Conservation (phyloP, 208 protist species). For the Crithidia fasciculata region DNA sequence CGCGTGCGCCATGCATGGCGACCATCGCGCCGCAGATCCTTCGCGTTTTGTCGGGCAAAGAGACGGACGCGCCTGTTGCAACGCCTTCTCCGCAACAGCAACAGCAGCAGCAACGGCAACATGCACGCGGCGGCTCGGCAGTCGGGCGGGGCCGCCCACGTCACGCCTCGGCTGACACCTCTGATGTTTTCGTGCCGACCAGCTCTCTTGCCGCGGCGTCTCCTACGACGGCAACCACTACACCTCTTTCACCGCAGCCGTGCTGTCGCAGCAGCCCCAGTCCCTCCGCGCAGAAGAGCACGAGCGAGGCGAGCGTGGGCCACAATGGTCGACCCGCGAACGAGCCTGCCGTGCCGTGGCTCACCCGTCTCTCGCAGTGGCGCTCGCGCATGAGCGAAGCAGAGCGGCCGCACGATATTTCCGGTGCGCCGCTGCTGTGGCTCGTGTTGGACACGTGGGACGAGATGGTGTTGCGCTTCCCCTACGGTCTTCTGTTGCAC, state of each 20-base stretch:
- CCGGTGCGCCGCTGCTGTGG: slow-evolving; percentile 47
- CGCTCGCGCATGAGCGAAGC: slow-evolving; percentile 22
- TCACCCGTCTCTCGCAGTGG: slow-evolving; percentile 30
- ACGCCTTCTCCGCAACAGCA: no score
- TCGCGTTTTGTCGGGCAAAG: neutral
- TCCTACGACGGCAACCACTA: neutral
- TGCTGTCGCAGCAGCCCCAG: no score
- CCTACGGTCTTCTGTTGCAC: slow-evolving; percentile 59
- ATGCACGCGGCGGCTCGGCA: no score
- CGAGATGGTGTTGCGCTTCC: slow-evolving; percentile 57
- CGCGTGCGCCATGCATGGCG: neutral
- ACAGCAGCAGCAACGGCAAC: no score
- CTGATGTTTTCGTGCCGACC: neutral
- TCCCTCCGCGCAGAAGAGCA: no score
- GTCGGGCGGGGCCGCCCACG: no score
- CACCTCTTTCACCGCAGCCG: neutral
- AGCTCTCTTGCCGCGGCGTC: no score
- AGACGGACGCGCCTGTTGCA: no score
- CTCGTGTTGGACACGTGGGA: slow-evolving; percentile 74
- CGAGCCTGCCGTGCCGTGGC: slow-evolving; percentile 8
- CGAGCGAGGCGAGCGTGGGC: no score
- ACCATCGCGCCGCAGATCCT: slow-evolving; percentile 1
- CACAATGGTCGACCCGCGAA: neutral
- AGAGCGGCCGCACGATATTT: slow-evolving; percentile 33
- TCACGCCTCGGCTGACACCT: neutral